phyloP scores from a whole-genome alignment of 2,329 filamentous ascomycete species.

The Ophiostoma perfectum region DNA sequence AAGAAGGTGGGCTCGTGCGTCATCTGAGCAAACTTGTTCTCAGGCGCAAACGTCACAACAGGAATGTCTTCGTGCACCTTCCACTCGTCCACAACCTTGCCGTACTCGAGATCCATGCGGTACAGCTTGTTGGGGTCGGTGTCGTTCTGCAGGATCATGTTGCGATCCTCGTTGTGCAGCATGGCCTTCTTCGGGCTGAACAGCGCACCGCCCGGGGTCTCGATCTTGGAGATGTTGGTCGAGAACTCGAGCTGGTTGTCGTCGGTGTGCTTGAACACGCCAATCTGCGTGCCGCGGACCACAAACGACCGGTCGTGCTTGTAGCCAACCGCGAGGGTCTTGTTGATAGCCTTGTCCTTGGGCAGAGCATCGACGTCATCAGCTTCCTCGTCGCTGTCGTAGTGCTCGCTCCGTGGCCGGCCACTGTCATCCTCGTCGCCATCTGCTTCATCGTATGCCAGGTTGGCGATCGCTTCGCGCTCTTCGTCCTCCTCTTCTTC shows the following conservation, averaged over 20 bases:
- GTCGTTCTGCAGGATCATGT: constrained; percentile 81
- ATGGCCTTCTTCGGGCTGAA: constrained; percentile 97
- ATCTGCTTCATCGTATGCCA: constrained; percentile 36
- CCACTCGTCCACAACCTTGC: constrained; percentile 98
- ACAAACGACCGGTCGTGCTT: constrained; percentile 97
- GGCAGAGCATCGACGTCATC: constrained; percentile 72
- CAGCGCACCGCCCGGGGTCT: constrained; percentile 76
- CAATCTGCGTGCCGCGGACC: constrained; percentile 94
- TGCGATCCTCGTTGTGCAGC: constrained; percentile 84
- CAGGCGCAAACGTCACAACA: constrained; percentile 84
- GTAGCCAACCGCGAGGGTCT: constrained; percentile 93
- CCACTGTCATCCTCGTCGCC: constrained; percentile 54
- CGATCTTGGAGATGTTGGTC: constrained; percentile 93
- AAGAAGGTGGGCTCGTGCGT: constrained; percentile 92
- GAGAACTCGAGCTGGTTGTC: constrained; percentile 93
- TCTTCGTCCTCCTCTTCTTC: constrained; percentile 45
- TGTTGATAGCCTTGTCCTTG: constrained; percentile 70
- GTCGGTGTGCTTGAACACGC: constrained; percentile 92
- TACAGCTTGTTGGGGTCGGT: constrained; percentile 85
- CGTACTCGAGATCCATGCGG: constrained; percentile 96
- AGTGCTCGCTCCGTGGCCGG: constrained; percentile 51
- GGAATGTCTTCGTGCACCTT: constrained; percentile 95
- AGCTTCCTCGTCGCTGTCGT: constrained; percentile 58
- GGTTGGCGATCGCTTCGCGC: background rate
- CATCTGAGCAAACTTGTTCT: constrained; percentile 98